Percentiles rank a stretch among this genome's conserved stretches.
phyloP scores from a whole-genome alignment of 768 basidiomycete genomes.

The Crepidotus variabilis region DNA sequence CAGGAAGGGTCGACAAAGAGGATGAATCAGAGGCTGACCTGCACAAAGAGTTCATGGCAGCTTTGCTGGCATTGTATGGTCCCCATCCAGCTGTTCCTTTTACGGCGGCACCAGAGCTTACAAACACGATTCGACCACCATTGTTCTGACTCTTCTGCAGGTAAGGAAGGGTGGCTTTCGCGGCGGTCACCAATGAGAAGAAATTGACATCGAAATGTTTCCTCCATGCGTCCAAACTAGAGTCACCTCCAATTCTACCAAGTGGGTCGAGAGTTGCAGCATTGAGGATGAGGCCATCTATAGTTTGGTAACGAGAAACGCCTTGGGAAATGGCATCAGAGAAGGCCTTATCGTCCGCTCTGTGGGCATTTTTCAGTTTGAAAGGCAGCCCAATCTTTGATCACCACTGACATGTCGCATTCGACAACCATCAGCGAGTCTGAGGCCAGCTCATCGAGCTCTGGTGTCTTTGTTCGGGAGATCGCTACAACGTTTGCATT shows the following conservation, averaged over 20 bases:
- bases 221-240: slow-evolving; percentile 60
- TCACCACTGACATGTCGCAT: slow-evolving; percentile 71
- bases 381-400: slow-evolving; percentile 4
- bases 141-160: slow-evolving; percentile 50
- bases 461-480: slow-evolving; percentile 68
- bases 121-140: slow-evolving; percentile 70
- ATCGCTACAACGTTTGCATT: slow-evolving; percentile 71
- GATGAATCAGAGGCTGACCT: slow-evolving; percentile 38
- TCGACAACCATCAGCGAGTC: slow-evolving; percentile 49
- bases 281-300: slow-evolving; percentile 82
- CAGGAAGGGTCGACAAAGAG: background rate
- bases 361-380: slow-evolving; percentile 25
- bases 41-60: slow-evolving; percentile 85
- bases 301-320: slow-evolving; percentile 48
- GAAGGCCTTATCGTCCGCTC: slow-evolving; percentile 55
- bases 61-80: slow-evolving; percentile 80
- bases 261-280: slow-evolving; percentile 79
- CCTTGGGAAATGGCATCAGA: slow-evolving; percentile 53
- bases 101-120: slow-evolving; percentile 83
- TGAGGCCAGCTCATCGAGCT: slow-evolving; percentile 48
- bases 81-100: slow-evolving; percentile 72
- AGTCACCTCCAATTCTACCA: slow-evolving; percentile 49
- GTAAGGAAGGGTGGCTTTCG: slow-evolving; percentile 65
- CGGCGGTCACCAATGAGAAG: slow-evolving; percentile 73
- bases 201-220: slow-evolving; percentile 82